These are phyloP conservation scores for Colletotrichum sp. DNA, from an alignment of 2,329 filamentous ascomycete species.

Conservation along the genomic window DNA sequence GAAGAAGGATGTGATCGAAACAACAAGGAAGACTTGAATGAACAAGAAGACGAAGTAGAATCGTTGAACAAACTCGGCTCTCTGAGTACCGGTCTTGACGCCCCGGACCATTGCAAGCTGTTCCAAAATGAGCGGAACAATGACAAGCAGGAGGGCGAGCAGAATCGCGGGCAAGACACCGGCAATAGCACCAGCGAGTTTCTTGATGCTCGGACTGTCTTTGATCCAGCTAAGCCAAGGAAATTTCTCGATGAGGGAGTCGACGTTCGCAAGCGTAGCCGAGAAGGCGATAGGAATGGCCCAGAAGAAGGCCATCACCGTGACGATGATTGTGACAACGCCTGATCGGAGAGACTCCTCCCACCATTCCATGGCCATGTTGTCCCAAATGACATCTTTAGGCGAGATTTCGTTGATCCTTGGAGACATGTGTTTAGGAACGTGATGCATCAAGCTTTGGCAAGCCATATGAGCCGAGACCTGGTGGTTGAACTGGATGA, in stretches of 20 bases:
- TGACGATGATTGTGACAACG: constrained; percentile 68
- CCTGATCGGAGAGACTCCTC: constrained; percentile 77
- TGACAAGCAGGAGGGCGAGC: constrained; percentile 76
- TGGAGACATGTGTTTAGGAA: constrained; percentile 93
- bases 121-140: constrained; percentile 81
- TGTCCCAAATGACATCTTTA: constrained; percentile 93
- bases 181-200: constrained; percentile 68
- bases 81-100: constrained; percentile 80
- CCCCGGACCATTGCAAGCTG: constrained; percentile 77
- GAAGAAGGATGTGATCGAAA: constrained; percentile 82
- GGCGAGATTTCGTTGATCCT: constrained; percentile 93
- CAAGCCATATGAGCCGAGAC: constrained; percentile 98
- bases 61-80: constrained; percentile 82
- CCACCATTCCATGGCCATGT: constrained; percentile 97
- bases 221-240: constrained; percentile 75
- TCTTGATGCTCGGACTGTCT: constrained; percentile 62
- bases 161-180: constrained; percentile 85
- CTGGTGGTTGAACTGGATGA: constrained; percentile 98
- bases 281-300: constrained; percentile 90
- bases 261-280: constrained; percentile 79
- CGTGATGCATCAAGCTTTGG: constrained; percentile 87
- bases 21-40: constrained; percentile 91
- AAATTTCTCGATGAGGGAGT: constrained; percentile 68
- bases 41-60: constrained; percentile 97
- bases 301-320: constrained; percentile 85